Percentiles rank a stretch among this genome's conserved stretches.
Evolutionary conservation across 768 basidiomycete genomes (phyloP).

Genomic region (Hygrocybe coccinea): DNA sequence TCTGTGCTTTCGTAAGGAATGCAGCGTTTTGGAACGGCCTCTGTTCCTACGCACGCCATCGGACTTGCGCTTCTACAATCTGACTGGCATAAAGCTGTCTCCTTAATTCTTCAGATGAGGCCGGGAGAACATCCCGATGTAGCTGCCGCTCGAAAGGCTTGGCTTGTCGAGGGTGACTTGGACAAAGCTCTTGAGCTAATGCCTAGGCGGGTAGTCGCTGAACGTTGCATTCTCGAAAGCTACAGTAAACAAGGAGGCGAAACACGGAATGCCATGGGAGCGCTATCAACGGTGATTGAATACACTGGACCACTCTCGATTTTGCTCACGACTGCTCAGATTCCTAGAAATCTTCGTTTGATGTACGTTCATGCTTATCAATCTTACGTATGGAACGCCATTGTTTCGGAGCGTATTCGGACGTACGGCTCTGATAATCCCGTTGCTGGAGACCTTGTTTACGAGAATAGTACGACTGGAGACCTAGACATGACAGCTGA

Average conservation of each 20-base stretch:
- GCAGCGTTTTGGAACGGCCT: slow-evolving; percentile 98
- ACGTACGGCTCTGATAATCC: slow-evolving; percentile 68
- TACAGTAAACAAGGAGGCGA: slow-evolving; percentile 78
- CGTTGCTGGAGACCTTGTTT: slow-evolving; percentile 87
- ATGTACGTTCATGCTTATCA: slow-evolving; percentile 99
- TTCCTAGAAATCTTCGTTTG: slow-evolving; percentile 87
- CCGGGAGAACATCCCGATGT: slow-evolving; percentile 93
- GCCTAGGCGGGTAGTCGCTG: slow-evolving; percentile 90
- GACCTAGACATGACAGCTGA: slow-evolving; percentile 33
- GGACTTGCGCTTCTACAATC: slow-evolving; percentile 85
- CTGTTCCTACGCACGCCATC: slow-evolving; percentile 91
- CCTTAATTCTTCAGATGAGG: slow-evolving; percentile 73
- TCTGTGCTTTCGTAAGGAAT: slow-evolving; percentile 59
- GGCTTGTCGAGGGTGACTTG: slow-evolving; percentile 78
- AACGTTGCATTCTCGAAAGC: slow-evolving; percentile 86
- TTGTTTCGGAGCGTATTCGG: slow-evolving; percentile 89
- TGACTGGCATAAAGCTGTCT: slow-evolving; percentile 85
- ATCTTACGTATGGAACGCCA: slow-evolving; percentile 97
- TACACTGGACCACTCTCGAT: neutral
- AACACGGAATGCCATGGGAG: slow-evolving; percentile 80
- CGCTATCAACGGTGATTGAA: slow-evolving; percentile 67
- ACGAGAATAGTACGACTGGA: slow-evolving; percentile 41
- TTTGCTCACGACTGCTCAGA: slow-evolving; percentile 45
- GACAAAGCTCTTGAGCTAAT: slow-evolving; percentile 79
- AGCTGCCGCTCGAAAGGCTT: slow-evolving; percentile 76